Evolutionary conservation across 441 rosid species (phyloP), one percentile per base, ranked within the genome.

Genomic region (Hura crepitans): DNA sequence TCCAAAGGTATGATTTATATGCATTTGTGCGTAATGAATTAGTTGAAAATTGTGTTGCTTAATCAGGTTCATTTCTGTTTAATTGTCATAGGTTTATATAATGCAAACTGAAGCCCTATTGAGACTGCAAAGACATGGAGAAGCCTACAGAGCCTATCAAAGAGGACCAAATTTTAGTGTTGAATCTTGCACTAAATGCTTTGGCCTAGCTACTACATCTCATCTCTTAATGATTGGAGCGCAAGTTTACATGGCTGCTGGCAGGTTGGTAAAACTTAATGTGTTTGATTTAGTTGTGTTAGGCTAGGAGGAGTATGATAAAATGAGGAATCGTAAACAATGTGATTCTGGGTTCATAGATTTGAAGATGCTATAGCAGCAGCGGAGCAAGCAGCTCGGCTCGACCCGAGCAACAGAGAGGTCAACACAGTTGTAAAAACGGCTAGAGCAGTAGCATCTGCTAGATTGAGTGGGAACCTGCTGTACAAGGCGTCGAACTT

Each of bases 71-170:
- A 0, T 66, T 20, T 5, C 66, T 65, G 50, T 66, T 47, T 12
- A 71, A 10, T 60, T 45, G 17, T 6, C 10, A 7, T 11, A 92
- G 97, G 85, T 87, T 35, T 83, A 76, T 76, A 87, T 96, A 15
- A 78, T 90, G 69, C 90, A 87, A 86, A 77, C 87, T 9, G 94
- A 89, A 78, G 92, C 98, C 0, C 69, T 89, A 15, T 25, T 90
- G 79, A 83, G 80, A 76, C 87, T 93, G 46, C 83, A 80, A 18
- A 83, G 87, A 76, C 94, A 90, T 62, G 82, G 87, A 58, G 92
- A 90, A 73, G 96, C 98, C 14, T 83, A 71, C 69, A 77, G 50
- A 31, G 82, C 80, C 25, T 86, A 83, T 76, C 68, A 61, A 43
- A 85, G 86, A 68, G 80, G 84, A 75, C 89, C 90, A 8, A 81